Percentiles rank a stretch among this genome's conserved stretches.
Evolutionary conservation across 805 yeast genomes (phyloP).

Genomic region (Wickerhamomyces sydowiorum): DNA sequence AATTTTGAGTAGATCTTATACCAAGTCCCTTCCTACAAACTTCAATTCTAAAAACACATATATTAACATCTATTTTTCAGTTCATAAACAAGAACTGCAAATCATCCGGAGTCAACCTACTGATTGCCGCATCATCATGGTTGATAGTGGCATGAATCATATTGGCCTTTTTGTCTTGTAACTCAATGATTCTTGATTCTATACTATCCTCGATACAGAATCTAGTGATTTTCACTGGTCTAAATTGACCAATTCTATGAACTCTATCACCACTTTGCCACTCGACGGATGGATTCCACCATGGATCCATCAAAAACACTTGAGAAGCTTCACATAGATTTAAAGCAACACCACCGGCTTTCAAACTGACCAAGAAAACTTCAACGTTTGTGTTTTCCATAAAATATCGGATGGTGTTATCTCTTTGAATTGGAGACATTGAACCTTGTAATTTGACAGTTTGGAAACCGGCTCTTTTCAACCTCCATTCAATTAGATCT

Average conservation of each 20-base stretch:
- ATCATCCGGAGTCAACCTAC: constrained; percentile 85
- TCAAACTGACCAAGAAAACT: constrained; percentile 87
- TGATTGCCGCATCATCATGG: constrained; percentile 87
- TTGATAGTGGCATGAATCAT: constrained; percentile 98
- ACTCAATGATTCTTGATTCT: constrained; percentile 90
- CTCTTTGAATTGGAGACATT: constrained; percentile 95
- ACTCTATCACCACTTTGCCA: constrained; percentile 99
- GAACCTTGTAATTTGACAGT: constrained; percentile 94
- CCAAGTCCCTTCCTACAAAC: too few relatives aligned
- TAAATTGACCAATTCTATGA: constrained; percentile 91
- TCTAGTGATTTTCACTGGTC: constrained; percentile 91
- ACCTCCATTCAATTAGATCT: constrained; percentile 93
- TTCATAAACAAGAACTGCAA: constrained; percentile 90
- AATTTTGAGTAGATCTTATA: too few relatives aligned
- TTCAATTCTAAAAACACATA: too few relatives aligned
- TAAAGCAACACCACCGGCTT: constrained; percentile 98
- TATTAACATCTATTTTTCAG: constrained; percentile 21
- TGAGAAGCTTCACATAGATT: constrained; percentile 96
- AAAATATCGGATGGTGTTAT: constrained; percentile 81
- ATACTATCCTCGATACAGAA: constrained; percentile 95
- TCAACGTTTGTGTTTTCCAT: constrained; percentile 92
- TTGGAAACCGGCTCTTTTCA: constrained; percentile 89
- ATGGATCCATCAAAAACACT: constrained; percentile 92
- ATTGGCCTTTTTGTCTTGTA: constrained; percentile 95
- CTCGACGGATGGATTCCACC: constrained; percentile 99